Evolutionary conservation across 2,329 filamentous ascomycete genomes (phyloP).

Genomic region (Colletotrichum plurivorum): DNA sequence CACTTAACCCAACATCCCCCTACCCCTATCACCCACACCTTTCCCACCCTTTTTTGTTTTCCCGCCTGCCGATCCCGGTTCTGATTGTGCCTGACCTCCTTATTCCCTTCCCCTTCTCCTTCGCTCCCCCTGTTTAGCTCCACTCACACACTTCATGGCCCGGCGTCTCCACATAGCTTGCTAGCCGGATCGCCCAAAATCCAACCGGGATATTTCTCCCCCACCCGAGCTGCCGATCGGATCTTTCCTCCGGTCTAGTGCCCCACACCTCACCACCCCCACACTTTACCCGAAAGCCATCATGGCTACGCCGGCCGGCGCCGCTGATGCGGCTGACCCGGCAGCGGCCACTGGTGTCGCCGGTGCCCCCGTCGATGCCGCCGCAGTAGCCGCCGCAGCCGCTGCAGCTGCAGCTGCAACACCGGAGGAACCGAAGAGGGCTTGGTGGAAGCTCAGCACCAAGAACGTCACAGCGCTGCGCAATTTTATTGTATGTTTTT

Average conservation of each 20-base stretch:
- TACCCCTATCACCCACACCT: neutral
- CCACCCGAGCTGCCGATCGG: conserved; percentile 3
- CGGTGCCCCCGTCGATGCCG: conserved; percentile 7
- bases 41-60: neutral
- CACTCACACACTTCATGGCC: conserved; percentile 30
- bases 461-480: conserved; percentile 33
- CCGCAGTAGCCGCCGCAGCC: neutral
- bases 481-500: conserved; percentile 38
- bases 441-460: conserved; percentile 31
- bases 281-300: conserved; percentile 1
- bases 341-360: conserved; percentile 18
- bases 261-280: neutral
- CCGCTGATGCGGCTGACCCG: conserved; percentile 29
- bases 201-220: neutral
- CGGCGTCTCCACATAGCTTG: conserved; percentile 32
- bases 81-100: neutral
- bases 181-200: conserved; percentile 8
- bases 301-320: conserved; percentile 39
- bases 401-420: too few species aligned
- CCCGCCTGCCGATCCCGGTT: conserved; percentile 8
- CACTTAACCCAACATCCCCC: neutral
- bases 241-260: conserved; percentile 4
- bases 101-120: neutral
- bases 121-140: neutral
- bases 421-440: conserved; percentile 20